phyloP scores from a whole-genome alignment of 1,284 basidiomycete genomes.

The Porodaedalea pini region DNA sequence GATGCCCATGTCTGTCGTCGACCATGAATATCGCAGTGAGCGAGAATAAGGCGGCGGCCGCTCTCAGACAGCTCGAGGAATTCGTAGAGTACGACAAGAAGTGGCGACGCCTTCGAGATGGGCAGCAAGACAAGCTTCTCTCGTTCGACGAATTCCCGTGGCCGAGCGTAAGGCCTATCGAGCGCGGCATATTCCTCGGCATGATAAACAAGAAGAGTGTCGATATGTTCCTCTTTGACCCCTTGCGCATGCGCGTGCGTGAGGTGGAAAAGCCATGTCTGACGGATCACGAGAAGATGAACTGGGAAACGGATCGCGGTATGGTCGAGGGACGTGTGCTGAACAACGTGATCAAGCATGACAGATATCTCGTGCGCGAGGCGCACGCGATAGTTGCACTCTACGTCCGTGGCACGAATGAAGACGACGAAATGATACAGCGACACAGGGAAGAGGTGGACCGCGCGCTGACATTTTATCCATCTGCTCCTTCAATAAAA shows the following conservation, averaged over 20 bases:
- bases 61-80: not conserved
- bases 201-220: not conserved
- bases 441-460: not conserved
- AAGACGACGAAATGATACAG: not conserved
- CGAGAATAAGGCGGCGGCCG: not conserved
- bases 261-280: not conserved
- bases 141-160: not conserved
- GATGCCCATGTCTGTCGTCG: too few species aligned
- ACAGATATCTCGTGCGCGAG: not conserved
- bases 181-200: not conserved
- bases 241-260: not conserved
- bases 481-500: too few species aligned
- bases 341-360: too few species aligned
- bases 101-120: not conserved
- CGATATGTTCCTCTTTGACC: not conserved
- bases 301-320: not conserved
- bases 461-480: not conserved
- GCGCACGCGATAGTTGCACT: not conserved
- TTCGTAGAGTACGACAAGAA: not conserved
- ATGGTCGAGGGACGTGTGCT: too few species aligned
- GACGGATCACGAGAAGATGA: not conserved
- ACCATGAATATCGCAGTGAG: too few species aligned
- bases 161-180: not conserved
- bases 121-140: not conserved
- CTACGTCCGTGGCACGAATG: not conserved